Base-by-base conservation (phyloP, 2,329 filamentous ascomycete genomes). In the Paecilomyces sp. region DNA sequence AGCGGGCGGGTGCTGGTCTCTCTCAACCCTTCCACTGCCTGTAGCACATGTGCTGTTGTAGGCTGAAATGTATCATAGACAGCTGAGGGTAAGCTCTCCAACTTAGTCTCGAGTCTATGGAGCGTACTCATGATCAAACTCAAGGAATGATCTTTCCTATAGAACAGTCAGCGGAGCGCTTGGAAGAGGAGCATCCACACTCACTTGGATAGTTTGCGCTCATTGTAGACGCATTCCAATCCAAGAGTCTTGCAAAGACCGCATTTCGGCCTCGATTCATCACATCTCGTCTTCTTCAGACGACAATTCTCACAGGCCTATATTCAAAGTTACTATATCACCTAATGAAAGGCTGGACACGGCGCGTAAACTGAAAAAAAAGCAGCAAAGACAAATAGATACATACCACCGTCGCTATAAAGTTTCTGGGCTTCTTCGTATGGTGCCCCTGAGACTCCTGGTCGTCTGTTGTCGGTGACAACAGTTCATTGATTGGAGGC, bases 91-190 rank as follows among this genome's bases (percentile, higher is more conserved):
- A 81, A 67, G 57, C 77, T 74, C 64, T 83, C 81, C 47, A 83
- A 72, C 65, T 83, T 83, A 3, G 76, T 74, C 66, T 83, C 81
- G 18, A 83, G 73, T 12, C 81, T 75, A 68, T 80, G 76, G 25
- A 83, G 76, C 11, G 81, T 81, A 64, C 81, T 83, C 68, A 83
- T 82, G 31, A 83, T 81, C 67, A 82, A 77, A 28, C 78, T 75
- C 66, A 83, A 77, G 3, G 81, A 82, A 58, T 82, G 79, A 60
- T 83, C 81, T 57, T 80, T 82, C 63, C 79, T 81, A 55, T 41
- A 57, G 33, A n/a, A 57, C 55, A 52, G 12, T 41, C 34, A 54
- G 54, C 36, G 30, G 13, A 3, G 33, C 8, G 52, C 15, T 11
- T 22, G 31, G 18, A 33, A 34, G 31, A 9, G 9, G 36, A 54